These are phyloP conservation scores for Fonsecaea erecta DNA, from an alignment of 2,329 filamentous ascomycete genomes.

Conservation along the genomic window DNA sequence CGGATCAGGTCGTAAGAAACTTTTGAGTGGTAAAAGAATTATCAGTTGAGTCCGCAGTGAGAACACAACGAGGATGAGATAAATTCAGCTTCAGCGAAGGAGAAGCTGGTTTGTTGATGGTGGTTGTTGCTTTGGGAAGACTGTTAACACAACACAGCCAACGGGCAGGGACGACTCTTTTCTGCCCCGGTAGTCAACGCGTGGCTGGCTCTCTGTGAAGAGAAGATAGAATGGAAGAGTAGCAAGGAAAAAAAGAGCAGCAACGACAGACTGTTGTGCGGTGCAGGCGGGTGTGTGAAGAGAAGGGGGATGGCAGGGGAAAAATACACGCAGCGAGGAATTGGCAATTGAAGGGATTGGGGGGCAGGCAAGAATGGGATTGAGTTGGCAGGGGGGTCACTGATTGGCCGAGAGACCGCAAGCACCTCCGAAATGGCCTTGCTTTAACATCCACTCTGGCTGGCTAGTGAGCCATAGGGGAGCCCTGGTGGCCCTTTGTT, in stretches of 20 bases:
- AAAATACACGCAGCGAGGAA: conserved; percentile 28
- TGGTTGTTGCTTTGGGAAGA: conserved; percentile 27
- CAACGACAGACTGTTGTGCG: conserved; percentile 39
- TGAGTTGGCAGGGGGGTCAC: conserved; percentile 14
- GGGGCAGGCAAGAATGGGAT: conserved; percentile 13
- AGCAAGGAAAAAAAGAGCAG: conserved; percentile 40
- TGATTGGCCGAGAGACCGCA: conserved; percentile 11
- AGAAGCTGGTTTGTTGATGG: conserved; percentile 31
- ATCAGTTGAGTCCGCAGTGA: conserved; percentile 27
- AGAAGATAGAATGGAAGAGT: conserved; percentile 34
- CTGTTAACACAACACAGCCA: conserved; percentile 30
- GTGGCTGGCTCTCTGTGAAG: conserved; percentile 39
- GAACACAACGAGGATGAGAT: conserved; percentile 27
- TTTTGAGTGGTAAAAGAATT: conserved; percentile 33
- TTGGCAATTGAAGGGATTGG: conserved; percentile 22
- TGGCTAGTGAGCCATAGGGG: conserved; percentile 9
- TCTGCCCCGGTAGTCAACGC: conserved; percentile 29
- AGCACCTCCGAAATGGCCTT: conserved; percentile 18
- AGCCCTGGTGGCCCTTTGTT: conserved; percentile 9
- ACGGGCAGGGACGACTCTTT: conserved; percentile 36
- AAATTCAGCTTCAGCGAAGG: conserved; percentile 36
- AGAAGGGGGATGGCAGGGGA: conserved; percentile 39
- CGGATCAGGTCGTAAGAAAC: conserved; percentile 30
- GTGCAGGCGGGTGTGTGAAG: conserved; percentile 39
- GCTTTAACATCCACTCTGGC: conserved; percentile 7